These are phyloP conservation scores for Fusarium nodosum DNA, from an alignment of 2,329 filamentous ascomycete species.

Conservation along the genomic window DNA sequence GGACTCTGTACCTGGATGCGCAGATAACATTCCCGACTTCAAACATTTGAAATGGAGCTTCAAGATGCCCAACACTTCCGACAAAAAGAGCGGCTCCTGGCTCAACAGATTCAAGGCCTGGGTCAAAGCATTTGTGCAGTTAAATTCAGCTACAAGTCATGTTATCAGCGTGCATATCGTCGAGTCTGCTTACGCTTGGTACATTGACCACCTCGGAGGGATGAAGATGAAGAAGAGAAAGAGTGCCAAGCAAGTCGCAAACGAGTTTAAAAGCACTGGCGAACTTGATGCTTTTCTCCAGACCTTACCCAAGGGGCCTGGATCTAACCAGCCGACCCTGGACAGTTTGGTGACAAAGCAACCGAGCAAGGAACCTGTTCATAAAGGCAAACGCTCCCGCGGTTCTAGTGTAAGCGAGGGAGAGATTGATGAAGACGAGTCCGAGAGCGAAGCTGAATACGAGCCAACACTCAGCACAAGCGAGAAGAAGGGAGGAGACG, in stretches of 20 bases:
- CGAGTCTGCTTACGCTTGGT: slow-evolving; percentile 50
- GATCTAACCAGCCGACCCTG: slow-evolving; percentile 14
- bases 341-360: slow-evolving; percentile 25
- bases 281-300: slow-evolving; percentile 44
- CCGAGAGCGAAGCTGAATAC: slow-evolving; percentile 50
- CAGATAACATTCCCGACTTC: slow-evolving; percentile 42
- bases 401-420: slow-evolving; percentile 44
- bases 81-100: slow-evolving; percentile 53
- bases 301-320: slow-evolving; percentile 23
- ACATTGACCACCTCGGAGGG: slow-evolving; percentile 51
- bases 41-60: slow-evolving; percentile 41
- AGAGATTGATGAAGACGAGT: slow-evolving; percentile 28
- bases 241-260: slow-evolving; percentile 51
- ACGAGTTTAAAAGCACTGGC: slow-evolving; percentile 47
- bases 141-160: slow-evolving; percentile 45
- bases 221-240: slow-evolving; percentile 53
- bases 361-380: slow-evolving; percentile 10
- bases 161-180: slow-evolving; percentile 46
- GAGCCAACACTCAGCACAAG: slow-evolving; percentile 40
- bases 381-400: slow-evolving; percentile 38
- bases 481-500: slow-evolving; percentile 19
- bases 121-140: slow-evolving; percentile 50
- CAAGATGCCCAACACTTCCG: slow-evolving; percentile 49
- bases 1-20: slow-evolving; percentile 30
- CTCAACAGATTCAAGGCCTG: slow-evolving; percentile 54